phyloP scores from a whole-genome alignment of 1,284 basidiomycete genomes.

The Moesziomyces antarcticus region DNA sequence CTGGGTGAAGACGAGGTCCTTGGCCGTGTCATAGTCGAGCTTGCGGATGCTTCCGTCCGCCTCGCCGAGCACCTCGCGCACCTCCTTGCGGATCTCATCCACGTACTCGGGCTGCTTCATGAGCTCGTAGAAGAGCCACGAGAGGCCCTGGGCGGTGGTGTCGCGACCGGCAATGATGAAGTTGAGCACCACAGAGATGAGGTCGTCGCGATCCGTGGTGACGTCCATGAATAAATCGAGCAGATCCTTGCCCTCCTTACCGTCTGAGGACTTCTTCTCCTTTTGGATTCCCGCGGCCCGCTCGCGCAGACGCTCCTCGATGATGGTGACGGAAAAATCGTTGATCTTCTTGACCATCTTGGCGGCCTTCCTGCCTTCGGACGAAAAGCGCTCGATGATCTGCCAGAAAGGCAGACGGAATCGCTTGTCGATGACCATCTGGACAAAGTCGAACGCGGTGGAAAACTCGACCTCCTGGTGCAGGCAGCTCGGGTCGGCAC shows the following conservation, averaged over 20 bases:
- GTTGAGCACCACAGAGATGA: conserved; percentile 57
- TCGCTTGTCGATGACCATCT: conserved; percentile 48
- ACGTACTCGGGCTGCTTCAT: conserved; percentile 41
- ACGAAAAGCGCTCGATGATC: conserved; percentile 38
- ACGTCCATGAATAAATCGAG: conserved; percentile 60
- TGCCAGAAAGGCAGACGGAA: conserved; percentile 39
- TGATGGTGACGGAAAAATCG: conserved; percentile 57
- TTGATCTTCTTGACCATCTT: conserved; percentile 53
- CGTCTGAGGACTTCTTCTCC: conserved; percentile 34
- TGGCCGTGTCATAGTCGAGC: conserved; percentile 51
- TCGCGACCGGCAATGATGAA: conserved; percentile 62
- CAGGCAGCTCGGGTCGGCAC: conserved; percentile 23
- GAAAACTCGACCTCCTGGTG: conserved; percentile 42
- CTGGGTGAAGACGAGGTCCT: conserved; percentile 53
- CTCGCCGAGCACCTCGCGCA: conserved; percentile 34
- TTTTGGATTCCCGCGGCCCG: conserved; percentile 23
- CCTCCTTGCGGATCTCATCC: conserved; percentile 48
- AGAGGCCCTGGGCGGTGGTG: conserved; percentile 55
- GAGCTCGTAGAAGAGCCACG: conserved; percentile 59
- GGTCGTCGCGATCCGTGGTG: conserved; percentile 49
- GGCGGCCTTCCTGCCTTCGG: conserved; percentile 40
- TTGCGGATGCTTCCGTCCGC: conserved; percentile 25
- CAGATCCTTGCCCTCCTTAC: conserved; percentile 58
- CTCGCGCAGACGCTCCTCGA: conserved; percentile 51
- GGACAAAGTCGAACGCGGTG: conserved; percentile 51